Evolutionary conservation across 768 basidiomycete genomes (phyloP), one percentile per base, ranked within the genome.

Genomic region (Boletellus emodensis): DNA sequence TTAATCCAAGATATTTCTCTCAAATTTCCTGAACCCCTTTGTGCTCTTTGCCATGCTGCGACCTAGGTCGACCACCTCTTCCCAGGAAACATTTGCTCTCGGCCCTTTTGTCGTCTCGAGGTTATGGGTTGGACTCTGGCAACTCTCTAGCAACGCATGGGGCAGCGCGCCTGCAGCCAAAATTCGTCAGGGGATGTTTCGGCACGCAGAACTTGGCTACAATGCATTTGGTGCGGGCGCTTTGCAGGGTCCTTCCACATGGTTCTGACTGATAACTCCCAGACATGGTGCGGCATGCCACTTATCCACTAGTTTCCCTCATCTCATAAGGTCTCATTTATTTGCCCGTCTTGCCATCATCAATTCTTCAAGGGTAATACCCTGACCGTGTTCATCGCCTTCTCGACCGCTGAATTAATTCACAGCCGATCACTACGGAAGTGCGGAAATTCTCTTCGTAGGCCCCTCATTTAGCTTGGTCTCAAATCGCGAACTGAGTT

Each of bases 81-180:
- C 22, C 24, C 55, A 57, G 39, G 80, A 84, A 65, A 76, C 75
- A 0, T 80, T 81, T 55, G 65, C 62, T 18, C 74, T 87, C 20
- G 86, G 85, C 14, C 77, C 79, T 5, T 76, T 81, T 57, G 59
- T 61, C 20, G 75, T 74, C 17, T 83, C 88, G 33, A 80, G 88
- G 48, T 62, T 90, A 47, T 88, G 85, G 84, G 79, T 77, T 7
- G 88, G 88, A 10, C 76, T 92, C 3, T 92, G 90, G 90, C 90
- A 92, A 54, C 78, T 92, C 34, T 90, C 90, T 11, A 86, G 86
- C 61, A 86, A 84, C 44, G 88, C 89, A 3, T 92, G 90, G 90
- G 90, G 90, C 17, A 85, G 79, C 41, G 85, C 85, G 2, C 75
- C 85, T 0, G 79, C 80, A 1, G 58, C 76, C 28, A 83, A 81